A percentile compares a stretch with the other conserved stretches of the same genome.
These are phyloP conservation scores for Colletotrichum australisinense DNA, from an alignment of 2,329 filamentous ascomycete species.

Conservation along the genomic window DNA sequence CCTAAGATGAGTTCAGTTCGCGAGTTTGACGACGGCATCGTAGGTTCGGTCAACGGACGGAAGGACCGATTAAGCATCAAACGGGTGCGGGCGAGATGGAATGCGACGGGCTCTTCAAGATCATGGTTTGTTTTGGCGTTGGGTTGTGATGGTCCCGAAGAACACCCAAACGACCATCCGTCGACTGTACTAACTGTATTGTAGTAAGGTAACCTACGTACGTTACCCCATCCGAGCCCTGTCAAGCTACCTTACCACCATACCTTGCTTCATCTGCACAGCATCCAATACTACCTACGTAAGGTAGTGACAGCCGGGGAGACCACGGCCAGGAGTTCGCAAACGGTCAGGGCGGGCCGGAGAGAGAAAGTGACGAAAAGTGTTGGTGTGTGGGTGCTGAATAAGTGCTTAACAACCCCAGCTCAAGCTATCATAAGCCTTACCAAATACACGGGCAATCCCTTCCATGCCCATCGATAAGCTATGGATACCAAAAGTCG, in stretches of 20 bases:
- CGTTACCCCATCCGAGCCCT: slow-evolving; percentile 1
- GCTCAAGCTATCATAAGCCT: slow-evolving; percentile 19
- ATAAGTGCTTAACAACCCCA: slow-evolving; percentile 32
- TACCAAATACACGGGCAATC: slow-evolving; percentile 19
- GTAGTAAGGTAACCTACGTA: not conserved
- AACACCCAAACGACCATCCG: not conserved
- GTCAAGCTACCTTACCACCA: not conserved
- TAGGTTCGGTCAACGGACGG: not conserved
- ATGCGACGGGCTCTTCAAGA: slow-evolving; percentile 14
- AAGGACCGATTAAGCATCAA: not conserved
- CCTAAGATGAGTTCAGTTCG: too few species aligned
- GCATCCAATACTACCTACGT: not conserved
- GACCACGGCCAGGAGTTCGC: not conserved
- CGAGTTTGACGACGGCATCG: not conserved
- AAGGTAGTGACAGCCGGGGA: not conserved
- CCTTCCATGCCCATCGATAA: not conserved
- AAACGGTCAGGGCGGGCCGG: not conserved
- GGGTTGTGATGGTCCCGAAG: not conserved
- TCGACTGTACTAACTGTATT: too few species aligned
- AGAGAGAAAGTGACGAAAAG: not conserved
- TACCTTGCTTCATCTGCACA: not conserved
- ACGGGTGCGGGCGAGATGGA: not conserved
- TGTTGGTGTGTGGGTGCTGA: slow-evolving; percentile 14
- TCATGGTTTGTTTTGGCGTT: slow-evolving; percentile 3
- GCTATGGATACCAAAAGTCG: not conserved